Evolutionary conservation across 306 rosid species (phyloP).

Genomic region (Rosa multiflora): DNA sequence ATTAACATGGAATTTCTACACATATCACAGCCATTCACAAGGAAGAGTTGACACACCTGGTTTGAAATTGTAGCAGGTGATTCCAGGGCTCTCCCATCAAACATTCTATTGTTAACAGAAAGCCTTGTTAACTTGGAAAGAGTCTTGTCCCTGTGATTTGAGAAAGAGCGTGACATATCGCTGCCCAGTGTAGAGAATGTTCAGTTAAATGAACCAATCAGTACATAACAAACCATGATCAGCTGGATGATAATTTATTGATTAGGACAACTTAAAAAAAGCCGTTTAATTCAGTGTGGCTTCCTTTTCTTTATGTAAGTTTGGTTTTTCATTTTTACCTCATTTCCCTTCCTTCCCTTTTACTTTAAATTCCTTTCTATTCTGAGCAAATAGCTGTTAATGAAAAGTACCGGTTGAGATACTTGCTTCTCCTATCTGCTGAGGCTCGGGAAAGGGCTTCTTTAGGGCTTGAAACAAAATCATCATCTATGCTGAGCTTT

Average conservation of each 20-base stretch:
- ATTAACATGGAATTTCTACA: neutral
- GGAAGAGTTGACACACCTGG: slow-evolving; percentile 54
- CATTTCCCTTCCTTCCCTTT: neutral
- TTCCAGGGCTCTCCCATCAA: slow-evolving; percentile 66
- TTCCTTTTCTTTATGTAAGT: neutral
- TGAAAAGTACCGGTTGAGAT: slow-evolving; percentile 66
- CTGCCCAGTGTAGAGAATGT: slow-evolving; percentile 32
- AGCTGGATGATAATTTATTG: neutral
- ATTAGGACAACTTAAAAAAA: neutral
- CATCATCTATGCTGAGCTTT: slow-evolving; percentile 88
- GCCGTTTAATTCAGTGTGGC: neutral
- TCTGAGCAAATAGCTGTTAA: slow-evolving; percentile 7
- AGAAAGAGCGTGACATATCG: slow-evolving; percentile 64
- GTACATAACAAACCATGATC: slow-evolving; percentile 7
- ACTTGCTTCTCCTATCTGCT: slow-evolving; percentile 83
- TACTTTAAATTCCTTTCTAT: neutral
- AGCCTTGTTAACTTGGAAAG: slow-evolving; percentile 75
- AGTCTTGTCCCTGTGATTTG: slow-evolving; percentile 71
- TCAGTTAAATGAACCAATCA: slow-evolving; percentile 14
- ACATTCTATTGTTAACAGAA: slow-evolving; percentile 67
- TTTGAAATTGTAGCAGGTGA: slow-evolving; percentile 73
- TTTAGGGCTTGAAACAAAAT: slow-evolving; percentile 82
- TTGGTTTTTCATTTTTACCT: neutral
- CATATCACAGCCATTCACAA: neutral
- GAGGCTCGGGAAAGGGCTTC: slow-evolving; percentile 98